A percentile compares a stretch with the other conserved stretches of the same genome.
Evolutionary conservation across 495 filamentous ascomycete genomes (phyloP).

Genomic region (Hyaloscypha bicolor): DNA sequence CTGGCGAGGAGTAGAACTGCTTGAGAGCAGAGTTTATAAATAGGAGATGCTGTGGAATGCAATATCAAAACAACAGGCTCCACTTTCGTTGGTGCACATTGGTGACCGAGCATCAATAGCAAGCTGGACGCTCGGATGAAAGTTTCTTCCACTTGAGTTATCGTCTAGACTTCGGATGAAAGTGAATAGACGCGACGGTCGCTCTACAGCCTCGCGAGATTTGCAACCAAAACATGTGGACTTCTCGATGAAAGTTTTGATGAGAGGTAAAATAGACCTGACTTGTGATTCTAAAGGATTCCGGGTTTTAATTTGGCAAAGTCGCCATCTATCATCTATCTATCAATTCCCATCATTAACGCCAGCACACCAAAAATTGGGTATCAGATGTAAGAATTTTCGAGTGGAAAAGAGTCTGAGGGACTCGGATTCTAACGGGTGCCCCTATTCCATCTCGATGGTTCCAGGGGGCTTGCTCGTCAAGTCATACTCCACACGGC

Average conservation of each 20-base stretch:
- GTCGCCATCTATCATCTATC: conserved; percentile 20
- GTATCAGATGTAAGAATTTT: background rate
- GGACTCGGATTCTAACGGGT: background rate
- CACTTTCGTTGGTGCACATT: background rate
- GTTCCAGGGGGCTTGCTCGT: conserved; percentile 84
- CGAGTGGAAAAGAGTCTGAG: background rate
- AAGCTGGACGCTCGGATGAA: background rate
- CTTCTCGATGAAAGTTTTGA: too few relatives aligned
- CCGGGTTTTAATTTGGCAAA: background rate
- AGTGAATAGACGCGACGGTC: background rate
- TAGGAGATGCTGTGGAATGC: conserved; percentile 15
- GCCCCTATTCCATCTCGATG: conserved; percentile 69
- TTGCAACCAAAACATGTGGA: too few relatives aligned
- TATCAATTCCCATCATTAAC: conserved; percentile 1
- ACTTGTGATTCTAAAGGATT: background rate
- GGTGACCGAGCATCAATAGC: background rate
- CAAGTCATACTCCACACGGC: conserved; percentile 54
- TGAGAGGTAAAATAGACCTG: too few relatives aligned
- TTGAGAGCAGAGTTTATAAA: conserved; percentile 16
- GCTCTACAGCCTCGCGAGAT: background rate
- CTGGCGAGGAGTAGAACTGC: background rate
- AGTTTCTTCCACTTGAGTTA: background rate
- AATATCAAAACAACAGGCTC: conserved; percentile 21
- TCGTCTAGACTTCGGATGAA: background rate
- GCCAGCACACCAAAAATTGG: background rate